A percentile compares a stretch with the other conserved stretches of the same genome.
Evolutionary conservation across 768 basidiomycete species (phyloP).

Genomic region (Exidia glandulosa): DNA sequence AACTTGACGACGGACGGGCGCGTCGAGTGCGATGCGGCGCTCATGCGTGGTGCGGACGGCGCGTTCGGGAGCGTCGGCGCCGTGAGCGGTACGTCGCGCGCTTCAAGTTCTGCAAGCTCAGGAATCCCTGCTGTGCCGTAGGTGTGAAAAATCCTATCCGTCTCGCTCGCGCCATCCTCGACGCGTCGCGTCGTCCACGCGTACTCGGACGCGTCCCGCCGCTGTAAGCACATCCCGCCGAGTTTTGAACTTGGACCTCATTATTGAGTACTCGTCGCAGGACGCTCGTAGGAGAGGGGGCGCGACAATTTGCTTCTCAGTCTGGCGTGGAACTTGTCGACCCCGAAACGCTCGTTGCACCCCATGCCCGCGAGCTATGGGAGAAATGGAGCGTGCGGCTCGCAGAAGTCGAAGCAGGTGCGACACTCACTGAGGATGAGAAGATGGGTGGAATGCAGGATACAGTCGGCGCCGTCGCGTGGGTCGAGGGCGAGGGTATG

Average conservation of each 20-base stretch:
- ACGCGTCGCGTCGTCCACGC: conserved; percentile 36
- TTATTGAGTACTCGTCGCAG: conserved; percentile 20
- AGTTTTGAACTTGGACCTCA: not conserved
- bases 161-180: conserved; percentile 46
- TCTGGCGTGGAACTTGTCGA: conserved; percentile 24
- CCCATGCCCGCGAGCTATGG: conserved; percentile 45
- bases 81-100: conserved; percentile 39
- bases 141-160: conserved; percentile 63
- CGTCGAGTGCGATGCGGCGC: conserved; percentile 74
- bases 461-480: conserved; percentile 71
- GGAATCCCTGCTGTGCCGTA: conserved; percentile 15
- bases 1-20: conserved; percentile 64
- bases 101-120: not conserved
- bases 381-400: conserved; percentile 44
- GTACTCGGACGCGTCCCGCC: conserved; percentile 59
- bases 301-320: conserved; percentile 38
- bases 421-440: not conserved
- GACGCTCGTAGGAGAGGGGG: conserved; percentile 53
- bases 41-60: conserved; percentile 42
- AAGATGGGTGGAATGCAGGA: conserved; percentile 40
- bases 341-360: conserved; percentile 37
- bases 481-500: conserved; percentile 23
- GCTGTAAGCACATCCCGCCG: conserved; percentile 31
- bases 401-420: conserved; percentile 9
- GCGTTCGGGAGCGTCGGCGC: conserved; percentile 71